Evolutionary conservation across 2,329 filamentous ascomycete species (phyloP), one percentile per base, ranked within the genome.

Genomic region (Microdochium trichocladiopsis): DNA sequence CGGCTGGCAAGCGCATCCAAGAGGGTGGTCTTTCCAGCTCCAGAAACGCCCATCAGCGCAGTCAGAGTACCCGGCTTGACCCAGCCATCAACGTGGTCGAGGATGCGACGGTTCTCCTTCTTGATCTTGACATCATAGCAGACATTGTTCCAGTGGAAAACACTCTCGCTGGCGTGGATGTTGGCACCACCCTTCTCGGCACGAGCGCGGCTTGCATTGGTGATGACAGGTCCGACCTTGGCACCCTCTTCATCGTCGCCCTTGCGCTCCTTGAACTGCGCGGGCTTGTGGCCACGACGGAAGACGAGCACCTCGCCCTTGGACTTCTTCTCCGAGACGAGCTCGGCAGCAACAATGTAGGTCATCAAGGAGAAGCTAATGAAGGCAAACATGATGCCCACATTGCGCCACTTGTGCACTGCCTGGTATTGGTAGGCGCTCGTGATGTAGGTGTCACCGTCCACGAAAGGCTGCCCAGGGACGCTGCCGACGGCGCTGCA

Each of bases 11-110:
- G 77, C 33, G 89, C 88, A 69, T 96, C 89, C 28, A 96, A 73
- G 25, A 96, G 79, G 1, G 92, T 96, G 0, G 92, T 96, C 70
- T 96, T 96, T 53, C 92, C 92, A n/a, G 92, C 92, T 59, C 92
- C 91, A 28, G 87, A 91, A 8, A 92, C 89, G 72, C 90, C 88
- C 91, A 96, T 96, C 2, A 95, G 76, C 37, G 90, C 91, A 12
- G 91, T 96, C 51, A 95, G 69, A 16, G 90, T 95, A 54, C 92
- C 92, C 2, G 92, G 92, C 69, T 95, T 94, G 54, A 96, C 90
- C 88, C 90, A 96, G 33, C 92, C 92, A 63, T 95, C 88, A 12
- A 96, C 88, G 56, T 94, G 76, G 61, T 96, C 86, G 54, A 96
- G 74, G 61, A 96, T 88, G 45, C 86, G 83, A 16, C 90, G 81